Conservation (phyloP, 2,329 filamentous ascomycete genomes). For the Coleophoma eucalyptorum region DNA sequence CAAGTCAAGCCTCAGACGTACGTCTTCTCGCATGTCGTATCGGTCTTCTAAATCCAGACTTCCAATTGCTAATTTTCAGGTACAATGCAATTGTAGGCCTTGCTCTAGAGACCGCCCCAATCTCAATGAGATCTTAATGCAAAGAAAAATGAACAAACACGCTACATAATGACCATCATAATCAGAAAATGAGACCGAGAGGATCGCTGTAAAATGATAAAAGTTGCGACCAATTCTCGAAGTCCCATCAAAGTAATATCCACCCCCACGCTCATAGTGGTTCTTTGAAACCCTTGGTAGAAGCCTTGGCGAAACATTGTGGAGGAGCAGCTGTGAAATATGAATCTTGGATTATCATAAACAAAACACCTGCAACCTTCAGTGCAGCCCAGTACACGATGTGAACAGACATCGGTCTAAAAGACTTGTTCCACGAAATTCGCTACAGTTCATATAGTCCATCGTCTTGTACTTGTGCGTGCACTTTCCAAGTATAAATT, state of each 20-base stretch:
- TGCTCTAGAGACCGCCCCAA: slow-evolving; percentile 20
- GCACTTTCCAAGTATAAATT: slow-evolving; percentile 1
- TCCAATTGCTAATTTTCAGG: slow-evolving; percentile 6
- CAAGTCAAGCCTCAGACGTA: too few species aligned
- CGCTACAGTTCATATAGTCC: neutral
- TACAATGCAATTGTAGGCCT: slow-evolving; percentile 22
- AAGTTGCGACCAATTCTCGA: too few species aligned
- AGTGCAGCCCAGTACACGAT: slow-evolving; percentile 12
- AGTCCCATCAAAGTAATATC: too few species aligned
- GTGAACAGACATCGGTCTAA: slow-evolving; percentile 19
- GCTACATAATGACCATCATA: slow-evolving; percentile 27
- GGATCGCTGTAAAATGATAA: slow-evolving; percentile 9
- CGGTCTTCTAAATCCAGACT: neutral
- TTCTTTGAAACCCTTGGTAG: too few species aligned
- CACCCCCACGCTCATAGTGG: too few species aligned
- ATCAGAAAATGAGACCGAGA: slow-evolving; percentile 18
- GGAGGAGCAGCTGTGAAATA: slow-evolving; percentile 12
- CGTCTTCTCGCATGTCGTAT: too few species aligned
- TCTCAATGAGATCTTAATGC: slow-evolving; percentile 21
- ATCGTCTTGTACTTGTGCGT: slow-evolving; percentile 1
- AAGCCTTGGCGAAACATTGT: too few species aligned
- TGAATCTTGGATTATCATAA: slow-evolving; percentile 10
- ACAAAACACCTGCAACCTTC: slow-evolving; percentile 13
- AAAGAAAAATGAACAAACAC: slow-evolving; percentile 22
- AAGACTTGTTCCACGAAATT: slow-evolving; percentile 9